Base-by-base conservation (phyloP, 2,329 filamentous ascomycete genomes). In the Hirsutella rhossiliensis region DNA sequence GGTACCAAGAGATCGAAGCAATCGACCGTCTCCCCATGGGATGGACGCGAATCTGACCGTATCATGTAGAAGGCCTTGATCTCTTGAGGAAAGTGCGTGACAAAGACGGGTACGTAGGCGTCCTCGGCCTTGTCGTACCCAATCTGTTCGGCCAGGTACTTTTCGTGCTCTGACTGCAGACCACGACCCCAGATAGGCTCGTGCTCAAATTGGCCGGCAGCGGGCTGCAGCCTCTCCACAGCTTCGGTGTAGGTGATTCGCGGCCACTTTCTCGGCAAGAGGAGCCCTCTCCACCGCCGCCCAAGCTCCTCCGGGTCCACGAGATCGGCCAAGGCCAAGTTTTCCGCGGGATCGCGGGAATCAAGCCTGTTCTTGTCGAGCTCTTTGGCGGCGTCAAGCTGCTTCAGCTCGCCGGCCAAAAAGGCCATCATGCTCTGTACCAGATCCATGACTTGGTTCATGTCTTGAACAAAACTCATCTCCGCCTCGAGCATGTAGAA, bases 401-500 rank as follows among this genome's bases (percentile, higher is more conserved):
- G 54, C 45, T 57, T 59, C 50, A 76, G 54, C 12, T 61, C 60
- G 11, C 50, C 64, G 46, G 56, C 56, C 51, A 75, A 51, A 59
- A 68, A 67, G 37, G 77, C 76, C 42, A 96, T 69, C 73, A 95
- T 80, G 44, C 80, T 71, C 61, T 97, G 87, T 2, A 87, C 76
- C n/a, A 90, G 62, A 45, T 81, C 71, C 75, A 94, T 92, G 53
- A 98, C 71, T 23, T 75, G 68, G 28, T 74, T 67, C 51, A 95
- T 70, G 50, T 79, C 68, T 40, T 84, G 72, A 37, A 82, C 76
- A 60, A 95, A 95, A 55, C 80, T 82, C 59, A 89, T 70, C 62
- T 98, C 92, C 15, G 82, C 89, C 64, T 98, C 92, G 3, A 98
- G 76, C 92, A 98, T 97, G 66, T 97, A 97, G 57, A 98, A 97